Base-by-base conservation (phyloP, 768 basidiomycete species). In the Crepidotus variabilis region DNA sequence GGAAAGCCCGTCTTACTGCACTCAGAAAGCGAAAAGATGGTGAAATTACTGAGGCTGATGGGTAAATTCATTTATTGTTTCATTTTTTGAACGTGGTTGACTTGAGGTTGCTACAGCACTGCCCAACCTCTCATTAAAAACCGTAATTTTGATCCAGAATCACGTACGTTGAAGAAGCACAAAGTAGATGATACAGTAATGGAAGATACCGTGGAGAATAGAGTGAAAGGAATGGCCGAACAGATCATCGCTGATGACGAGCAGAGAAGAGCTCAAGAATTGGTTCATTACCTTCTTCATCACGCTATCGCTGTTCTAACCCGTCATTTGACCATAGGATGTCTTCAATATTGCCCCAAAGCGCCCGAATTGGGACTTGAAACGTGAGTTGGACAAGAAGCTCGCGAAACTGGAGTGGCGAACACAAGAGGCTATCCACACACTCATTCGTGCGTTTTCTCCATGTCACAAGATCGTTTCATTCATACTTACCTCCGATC, bases 301-400 rank as follows among this genome's bases (percentile, higher is more conserved):
- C 51, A n/a, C 52, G 36, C 23, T 35, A 28, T 43, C 28, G 22
- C 45, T 51, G 45, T 34, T 50, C 52, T 60, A 21, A 34, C 48
- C 33, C 46, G 50, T 32, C 34, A 47, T 47, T 39, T 34, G 14
- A 33, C n/a, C 36, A 53, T 51, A 96, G 94, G 92, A 96, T 68
- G 78, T 97, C 47, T 92, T 97, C 69, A 98, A 97, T 67, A 98
- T 99, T 63, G 95, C 94, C 21, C 97, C 97, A 2, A 98, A 95
- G 79, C 83, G 94, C 48, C 87, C 92, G 9, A 98, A 96, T 71
- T 96, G 94, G 94, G 94, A 96, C 69, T 77, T 97, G 64, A 95
- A 94, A 70, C 84, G 94, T 56, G 94, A 98, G 64, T 85, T 95
- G 74, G 92, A 95, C 56, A 92, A 89, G 75, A 94, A 92, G 69